These are phyloP conservation scores for Saccharomycopsis hybrid DNA, from an alignment of 1,139 yeast genomes.

Conservation along the genomic window DNA sequence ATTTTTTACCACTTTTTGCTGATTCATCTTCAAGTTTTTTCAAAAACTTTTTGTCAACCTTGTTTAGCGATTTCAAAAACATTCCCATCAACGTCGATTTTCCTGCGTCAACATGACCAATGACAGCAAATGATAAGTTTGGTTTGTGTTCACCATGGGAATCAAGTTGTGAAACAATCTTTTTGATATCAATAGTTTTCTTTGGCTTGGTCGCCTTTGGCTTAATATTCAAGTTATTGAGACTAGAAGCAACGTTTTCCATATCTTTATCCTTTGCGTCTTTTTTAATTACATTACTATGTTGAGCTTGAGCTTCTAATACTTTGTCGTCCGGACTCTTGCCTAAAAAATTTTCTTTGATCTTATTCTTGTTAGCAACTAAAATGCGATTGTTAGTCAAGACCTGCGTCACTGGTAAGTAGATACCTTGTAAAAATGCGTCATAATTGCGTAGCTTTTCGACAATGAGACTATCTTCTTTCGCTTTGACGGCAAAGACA, in stretches of 20 bases:
- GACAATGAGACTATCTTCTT: slow-evolving; percentile 2
- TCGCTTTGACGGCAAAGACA: neutral
- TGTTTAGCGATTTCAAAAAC: slow-evolving; percentile 70
- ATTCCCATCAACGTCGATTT: slow-evolving; percentile 95
- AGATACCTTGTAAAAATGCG: slow-evolving; percentile 37
- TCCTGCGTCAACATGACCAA: slow-evolving; percentile 98
- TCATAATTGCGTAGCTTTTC: slow-evolving; percentile 24
- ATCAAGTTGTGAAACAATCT: slow-evolving; percentile 33
- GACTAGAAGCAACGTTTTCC: slow-evolving; percentile 22
- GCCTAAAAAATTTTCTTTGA: slow-evolving; percentile 49
- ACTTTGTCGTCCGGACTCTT: slow-evolving; percentile 85
- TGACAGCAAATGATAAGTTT: slow-evolving; percentile 71
- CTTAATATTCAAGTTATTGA: slow-evolving; percentile 23
- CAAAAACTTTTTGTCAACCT: slow-evolving; percentile 70
- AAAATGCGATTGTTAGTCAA: slow-evolving; percentile 35
- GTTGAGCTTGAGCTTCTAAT: slow-evolving; percentile 45
- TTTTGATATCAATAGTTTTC: slow-evolving; percentile 28
- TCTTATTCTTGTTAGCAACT: slow-evolving; percentile 33
- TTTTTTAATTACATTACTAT: slow-evolving; percentile 24
- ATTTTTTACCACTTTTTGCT: slow-evolving; percentile 77
- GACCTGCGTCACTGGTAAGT: slow-evolving; percentile 28
- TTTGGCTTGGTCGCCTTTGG: slow-evolving; percentile 31
- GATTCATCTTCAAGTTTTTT: slow-evolving; percentile 77
- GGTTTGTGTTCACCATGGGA: slow-evolving; percentile 43
- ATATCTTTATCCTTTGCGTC: slow-evolving; percentile 27